Conservation (phyloP, 164 flowering plant species). For the grape (Vitis vinifera) region DNA sequence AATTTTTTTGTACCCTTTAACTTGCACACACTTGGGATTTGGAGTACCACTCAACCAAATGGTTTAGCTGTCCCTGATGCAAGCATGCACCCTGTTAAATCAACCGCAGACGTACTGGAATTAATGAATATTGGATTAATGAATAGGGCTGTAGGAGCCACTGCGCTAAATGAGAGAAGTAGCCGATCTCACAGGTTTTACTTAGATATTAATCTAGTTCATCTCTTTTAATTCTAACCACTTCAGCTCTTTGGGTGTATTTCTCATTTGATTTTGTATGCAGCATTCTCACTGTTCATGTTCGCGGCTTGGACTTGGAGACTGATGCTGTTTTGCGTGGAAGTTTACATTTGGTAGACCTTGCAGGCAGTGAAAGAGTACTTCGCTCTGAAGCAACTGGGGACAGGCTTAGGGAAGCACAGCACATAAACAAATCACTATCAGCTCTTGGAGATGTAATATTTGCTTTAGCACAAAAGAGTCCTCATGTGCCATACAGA, state of each 20-base stretch:
- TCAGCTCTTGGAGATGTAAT: constrained; percentile 92
- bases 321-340: constrained; percentile 73
- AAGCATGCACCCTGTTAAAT: constrained; percentile 69
- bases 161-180: constrained; percentile 94
- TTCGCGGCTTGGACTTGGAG: constrained; percentile 59
- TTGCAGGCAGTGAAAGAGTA: constrained; percentile 98
- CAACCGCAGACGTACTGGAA: constrained; percentile 46
- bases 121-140: constrained; percentile 59
- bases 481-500: constrained; percentile 75
- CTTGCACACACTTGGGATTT: constrained; percentile 61
- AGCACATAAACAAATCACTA: constrained; percentile 74
- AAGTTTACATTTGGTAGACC: constrained; percentile 88
- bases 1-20: constrained; percentile 23
- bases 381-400: constrained; percentile 88
- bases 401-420: constrained; percentile 86
- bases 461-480: constrained; percentile 73
- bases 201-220: not conserved
- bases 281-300: constrained; percentile 89
- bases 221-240: not conserved
- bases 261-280: constrained; percentile 11
- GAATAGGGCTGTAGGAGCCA: constrained; percentile 91
- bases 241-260: not conserved
- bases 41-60: constrained; percentile 50
- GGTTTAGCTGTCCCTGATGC: constrained; percentile 65
- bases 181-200: constrained; percentile 94